Evolutionary conservation across 2,329 filamentous ascomycete genomes (phyloP), one percentile per base, ranked within the genome.

Genomic region (Aspergillus fumigatiaffinis): DNA sequence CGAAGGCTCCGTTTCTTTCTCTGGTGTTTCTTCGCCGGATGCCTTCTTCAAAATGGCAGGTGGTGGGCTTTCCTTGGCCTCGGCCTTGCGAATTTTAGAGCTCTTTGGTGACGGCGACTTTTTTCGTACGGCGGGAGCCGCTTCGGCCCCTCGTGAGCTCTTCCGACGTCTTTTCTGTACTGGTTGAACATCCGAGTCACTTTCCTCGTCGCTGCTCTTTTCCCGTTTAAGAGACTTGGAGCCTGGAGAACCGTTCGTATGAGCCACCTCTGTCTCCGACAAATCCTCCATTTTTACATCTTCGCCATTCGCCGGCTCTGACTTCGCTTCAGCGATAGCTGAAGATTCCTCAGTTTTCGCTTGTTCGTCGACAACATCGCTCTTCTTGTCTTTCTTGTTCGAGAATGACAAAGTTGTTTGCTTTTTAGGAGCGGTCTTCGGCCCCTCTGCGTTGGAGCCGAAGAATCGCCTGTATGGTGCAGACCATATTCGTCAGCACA

Each of bases 391-490:
- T 50, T 84, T 86, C 51, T 85, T 86, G 46, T 66, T 68, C 46
- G 86, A 85, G 69, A 96, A 96, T 0, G 88, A 83, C 42, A 96
- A 78, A 65, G 87, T 94, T 1, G 90, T 88, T 73, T 96, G 91
- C 71, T 91, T 88, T 41, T 83, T 81, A 12, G 85, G 84, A 20
- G 83, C 78, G 49, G 72, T 67, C 52, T 65, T 68, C 0, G 82
- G 83, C 4, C 81, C 73, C 52, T 85, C 87, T 66, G 84, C 84
- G 26, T 83, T 80, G 46, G 84, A 82, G 21, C 85, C 85, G 71
- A 97, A 96, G 78, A 96, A 97, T 72, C 93, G 94, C 60, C 93
- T 97, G 56, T 4, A n/a, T n/a, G n/a, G 20, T 51, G 50, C 38
- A 35, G 55, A 56, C 5, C 46, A 29, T 50, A 54, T 50, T 29